phyloP scores from a whole-genome alignment of 2,329 filamentous ascomycete species.

The Penicillium palitans region DNA sequence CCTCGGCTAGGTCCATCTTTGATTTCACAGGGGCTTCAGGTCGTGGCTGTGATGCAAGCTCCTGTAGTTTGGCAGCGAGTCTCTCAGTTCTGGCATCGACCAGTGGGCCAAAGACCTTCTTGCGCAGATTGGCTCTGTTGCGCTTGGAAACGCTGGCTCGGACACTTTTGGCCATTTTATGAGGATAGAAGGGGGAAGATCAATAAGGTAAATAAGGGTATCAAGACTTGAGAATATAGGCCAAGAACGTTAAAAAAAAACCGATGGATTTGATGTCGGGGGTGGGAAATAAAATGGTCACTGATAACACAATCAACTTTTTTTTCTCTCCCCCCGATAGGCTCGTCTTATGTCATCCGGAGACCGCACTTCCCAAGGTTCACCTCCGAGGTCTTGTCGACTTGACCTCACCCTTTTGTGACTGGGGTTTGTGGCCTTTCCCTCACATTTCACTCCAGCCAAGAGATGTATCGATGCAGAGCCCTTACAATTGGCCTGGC shows the following conservation, averaged over 20 bases:
- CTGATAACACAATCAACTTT: slow-evolving; percentile 13
- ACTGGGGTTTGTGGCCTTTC: slow-evolving; percentile 2
- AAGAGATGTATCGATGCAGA: slow-evolving; percentile 35
- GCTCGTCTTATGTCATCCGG: slow-evolving; percentile 39
- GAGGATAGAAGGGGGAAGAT: slow-evolving; percentile 7
- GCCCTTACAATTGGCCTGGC: slow-evolving; percentile 20
- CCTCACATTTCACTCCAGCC: not conserved
- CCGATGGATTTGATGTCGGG: not conserved
- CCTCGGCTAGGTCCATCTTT: slow-evolving; percentile 27
- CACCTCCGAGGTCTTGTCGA: slow-evolving; percentile 4
- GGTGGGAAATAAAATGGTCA: slow-evolving; percentile 1
- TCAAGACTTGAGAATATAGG: not conserved
- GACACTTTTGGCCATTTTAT: slow-evolving; percentile 80
- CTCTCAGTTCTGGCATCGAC: slow-evolving; percentile 78
- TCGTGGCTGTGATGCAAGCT: slow-evolving; percentile 74
- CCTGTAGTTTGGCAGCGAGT: slow-evolving; percentile 80
- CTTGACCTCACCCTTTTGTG: slow-evolving; percentile 1
- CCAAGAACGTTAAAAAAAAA: not conserved
- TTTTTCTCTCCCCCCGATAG: slow-evolving; percentile 15
- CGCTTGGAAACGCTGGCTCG: slow-evolving; percentile 76
- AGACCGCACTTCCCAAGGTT: slow-evolving; percentile 7
- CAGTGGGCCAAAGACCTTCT: slow-evolving; percentile 78
- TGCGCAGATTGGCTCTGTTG: slow-evolving; percentile 79
- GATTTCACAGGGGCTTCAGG: slow-evolving; percentile 55
- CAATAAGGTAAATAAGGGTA: not conserved